Conservation (phyloP, 2,329 filamentous ascomycete species). For the Zymoseptoria crescenta region DNA sequence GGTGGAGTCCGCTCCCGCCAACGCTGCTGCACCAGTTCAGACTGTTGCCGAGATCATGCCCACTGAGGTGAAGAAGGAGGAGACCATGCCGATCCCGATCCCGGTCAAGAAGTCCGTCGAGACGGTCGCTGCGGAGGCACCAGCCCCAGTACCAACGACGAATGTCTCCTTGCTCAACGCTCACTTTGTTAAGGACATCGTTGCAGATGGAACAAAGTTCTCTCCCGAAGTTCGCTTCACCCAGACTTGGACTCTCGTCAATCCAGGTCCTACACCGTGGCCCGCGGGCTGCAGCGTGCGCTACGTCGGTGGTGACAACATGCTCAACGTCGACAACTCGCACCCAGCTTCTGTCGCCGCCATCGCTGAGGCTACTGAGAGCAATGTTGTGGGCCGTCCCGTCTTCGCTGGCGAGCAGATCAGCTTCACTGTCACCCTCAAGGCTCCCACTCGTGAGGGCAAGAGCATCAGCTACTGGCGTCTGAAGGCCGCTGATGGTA, state of each 20-base stretch:
- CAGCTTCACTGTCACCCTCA: slow-evolving; percentile 76
- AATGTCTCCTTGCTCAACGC: slow-evolving; percentile 45
- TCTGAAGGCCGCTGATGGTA: slow-evolving; percentile 69
- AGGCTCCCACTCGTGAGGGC: slow-evolving; percentile 67
- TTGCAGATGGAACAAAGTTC: slow-evolving; percentile 69
- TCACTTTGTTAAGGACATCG: slow-evolving; percentile 67
- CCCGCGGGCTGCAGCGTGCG: slow-evolving; percentile 83
- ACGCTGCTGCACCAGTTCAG: slow-evolving; percentile 56
- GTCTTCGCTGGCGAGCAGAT: slow-evolving; percentile 67
- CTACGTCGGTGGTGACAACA: slow-evolving; percentile 90
- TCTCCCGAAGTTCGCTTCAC: slow-evolving; percentile 66
- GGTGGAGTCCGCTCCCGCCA: slow-evolving; percentile 25
- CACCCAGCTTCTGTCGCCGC: slow-evolving; percentile 72
- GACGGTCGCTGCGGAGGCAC: slow-evolving; percentile 21
- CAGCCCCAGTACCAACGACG: slow-evolving; percentile 9
- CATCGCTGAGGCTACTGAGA: slow-evolving; percentile 72
- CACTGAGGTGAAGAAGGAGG: slow-evolving; percentile 22
- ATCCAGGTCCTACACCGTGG: slow-evolving; percentile 72
- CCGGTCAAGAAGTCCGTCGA: slow-evolving; percentile 24
- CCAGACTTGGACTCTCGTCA: slow-evolving; percentile 86
- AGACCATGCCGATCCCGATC: slow-evolving; percentile 17
- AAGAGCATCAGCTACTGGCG: slow-evolving; percentile 95
- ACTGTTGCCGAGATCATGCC: slow-evolving; percentile 68
- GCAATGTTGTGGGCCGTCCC: slow-evolving; percentile 62
- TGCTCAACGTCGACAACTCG: slow-evolving; percentile 79